Evolutionary conservation across 2,329 filamentous ascomycete species (phyloP).

Genomic region (Sporothrix brasiliensis): DNA sequence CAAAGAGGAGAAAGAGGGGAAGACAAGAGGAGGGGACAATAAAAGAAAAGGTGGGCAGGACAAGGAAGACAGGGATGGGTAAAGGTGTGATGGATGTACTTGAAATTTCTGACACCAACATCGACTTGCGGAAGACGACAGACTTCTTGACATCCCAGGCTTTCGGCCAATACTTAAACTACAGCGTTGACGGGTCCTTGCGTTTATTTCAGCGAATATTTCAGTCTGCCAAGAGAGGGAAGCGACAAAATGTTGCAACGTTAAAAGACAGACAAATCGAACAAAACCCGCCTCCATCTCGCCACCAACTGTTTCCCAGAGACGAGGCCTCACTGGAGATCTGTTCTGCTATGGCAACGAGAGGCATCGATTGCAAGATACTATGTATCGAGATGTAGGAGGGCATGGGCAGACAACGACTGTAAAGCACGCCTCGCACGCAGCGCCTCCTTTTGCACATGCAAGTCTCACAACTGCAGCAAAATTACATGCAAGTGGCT

Average conservation of each 20-base stretch:
- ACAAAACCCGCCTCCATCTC: neutral
- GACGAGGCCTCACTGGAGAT: neutral
- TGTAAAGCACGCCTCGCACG: neutral
- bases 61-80: neutral
- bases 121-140: neutral
- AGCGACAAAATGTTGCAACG: neutral
- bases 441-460: conserved; percentile 2
- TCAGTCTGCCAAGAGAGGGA: neutral
- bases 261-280: neutral
- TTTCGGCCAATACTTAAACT: neutral
- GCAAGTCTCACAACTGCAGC: conserved; percentile 7
- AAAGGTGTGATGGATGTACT: neutral
- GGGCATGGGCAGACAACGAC: neutral
- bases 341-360: neutral
- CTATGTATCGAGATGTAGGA: neutral
- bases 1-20: conserved; percentile 4
- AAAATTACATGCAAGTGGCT: neutral
- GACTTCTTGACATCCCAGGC: neutral
- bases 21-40: neutral
- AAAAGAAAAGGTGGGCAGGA: neutral
- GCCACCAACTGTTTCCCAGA: neutral
- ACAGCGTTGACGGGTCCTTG: neutral
- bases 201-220: conserved; percentile 22
- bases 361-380: neutral
- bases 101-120: neutral